Percentiles rank a stretch among this genome's conserved stretches.
These are phyloP conservation scores for Aspergillus sp. DNA, from an alignment of 2,329 filamentous ascomycete genomes.

Conservation along the genomic window DNA sequence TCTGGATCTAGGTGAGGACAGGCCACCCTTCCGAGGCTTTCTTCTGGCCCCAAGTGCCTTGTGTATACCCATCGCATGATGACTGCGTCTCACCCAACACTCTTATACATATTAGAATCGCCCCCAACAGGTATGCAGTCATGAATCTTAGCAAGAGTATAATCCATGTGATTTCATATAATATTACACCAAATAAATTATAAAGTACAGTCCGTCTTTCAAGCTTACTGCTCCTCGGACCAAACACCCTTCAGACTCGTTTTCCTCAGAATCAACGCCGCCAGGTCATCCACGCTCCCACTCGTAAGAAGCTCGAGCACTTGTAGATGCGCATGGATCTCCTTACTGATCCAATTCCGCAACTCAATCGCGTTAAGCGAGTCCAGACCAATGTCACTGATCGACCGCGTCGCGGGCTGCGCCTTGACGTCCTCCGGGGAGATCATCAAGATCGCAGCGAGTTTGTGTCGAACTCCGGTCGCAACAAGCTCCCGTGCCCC, in stretches of 20 bases:
- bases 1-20: no score
- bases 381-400: constrained; percentile 23
- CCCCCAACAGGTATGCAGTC: no score
- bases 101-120: no score
- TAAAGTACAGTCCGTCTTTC: no score
- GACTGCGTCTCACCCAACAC: no score
- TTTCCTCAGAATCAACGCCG: background rate
- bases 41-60: no score
- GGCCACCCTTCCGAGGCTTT: no score
- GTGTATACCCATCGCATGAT: no score
- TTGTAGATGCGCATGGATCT: constrained; percentile 9
- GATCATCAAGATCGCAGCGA: background rate
- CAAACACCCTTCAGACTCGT: background rate
- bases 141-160: no score
- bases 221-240: no score
- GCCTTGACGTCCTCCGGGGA: background rate
- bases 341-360: constrained; percentile 25
- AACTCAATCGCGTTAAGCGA: constrained; percentile 31
- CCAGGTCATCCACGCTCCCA: background rate
- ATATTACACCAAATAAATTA: no score
- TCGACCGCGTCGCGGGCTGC: background rate
- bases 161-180: no score
- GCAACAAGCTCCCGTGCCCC: background rate
- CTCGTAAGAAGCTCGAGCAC: background rate
- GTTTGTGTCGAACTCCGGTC: background rate